Conservation (phyloP, 2,329 filamentous ascomycete species). For the Massarina eburnea region DNA sequence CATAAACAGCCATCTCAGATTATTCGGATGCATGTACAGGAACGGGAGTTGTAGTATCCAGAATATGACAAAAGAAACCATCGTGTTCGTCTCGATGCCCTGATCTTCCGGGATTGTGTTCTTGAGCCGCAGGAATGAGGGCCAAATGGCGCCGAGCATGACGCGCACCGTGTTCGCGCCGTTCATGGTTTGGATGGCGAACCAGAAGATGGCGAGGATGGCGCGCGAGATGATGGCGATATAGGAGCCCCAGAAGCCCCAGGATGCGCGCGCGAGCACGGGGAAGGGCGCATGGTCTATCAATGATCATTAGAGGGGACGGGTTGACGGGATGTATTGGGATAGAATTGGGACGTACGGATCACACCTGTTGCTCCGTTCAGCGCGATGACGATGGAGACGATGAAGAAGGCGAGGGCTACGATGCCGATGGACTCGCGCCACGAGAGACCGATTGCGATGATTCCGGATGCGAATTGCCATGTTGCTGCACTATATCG, state of each 20-base stretch:
- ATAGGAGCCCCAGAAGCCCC: slow-evolving; percentile 61
- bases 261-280: slow-evolving; percentile 57
- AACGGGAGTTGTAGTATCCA: slow-evolving; percentile 59
- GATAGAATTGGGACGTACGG: slow-evolving; percentile 14
- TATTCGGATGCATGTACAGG: slow-evolving; percentile 58
- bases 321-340: background rate
- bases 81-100: slow-evolving; percentile 59
- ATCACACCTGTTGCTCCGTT: slow-evolving; percentile 56
- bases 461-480: slow-evolving; percentile 50
- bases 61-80: slow-evolving; percentile 62
- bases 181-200: slow-evolving; percentile 67
- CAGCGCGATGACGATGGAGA: slow-evolving; percentile 61
- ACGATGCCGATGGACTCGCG: slow-evolving; percentile 58
- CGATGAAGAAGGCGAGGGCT: slow-evolving; percentile 54
- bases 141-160: slow-evolving; percentile 61
- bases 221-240: slow-evolving; percentile 56
- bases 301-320: background rate
- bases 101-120: slow-evolving; percentile 55
- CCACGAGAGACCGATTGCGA: slow-evolving; percentile 54
- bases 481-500: slow-evolving; percentile 50
- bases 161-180: slow-evolving; percentile 58
- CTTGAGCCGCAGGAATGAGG: slow-evolving; percentile 55
- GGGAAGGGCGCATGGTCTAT: slow-evolving; percentile 59
- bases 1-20: slow-evolving; percentile 57
- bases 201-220: slow-evolving; percentile 62